Percentiles rank a stretch among this genome's conserved stretches.
Evolutionary conservation across 163 green algal genomes (phyloP).

Genomic region (Scenedesmus sp.): DNA sequence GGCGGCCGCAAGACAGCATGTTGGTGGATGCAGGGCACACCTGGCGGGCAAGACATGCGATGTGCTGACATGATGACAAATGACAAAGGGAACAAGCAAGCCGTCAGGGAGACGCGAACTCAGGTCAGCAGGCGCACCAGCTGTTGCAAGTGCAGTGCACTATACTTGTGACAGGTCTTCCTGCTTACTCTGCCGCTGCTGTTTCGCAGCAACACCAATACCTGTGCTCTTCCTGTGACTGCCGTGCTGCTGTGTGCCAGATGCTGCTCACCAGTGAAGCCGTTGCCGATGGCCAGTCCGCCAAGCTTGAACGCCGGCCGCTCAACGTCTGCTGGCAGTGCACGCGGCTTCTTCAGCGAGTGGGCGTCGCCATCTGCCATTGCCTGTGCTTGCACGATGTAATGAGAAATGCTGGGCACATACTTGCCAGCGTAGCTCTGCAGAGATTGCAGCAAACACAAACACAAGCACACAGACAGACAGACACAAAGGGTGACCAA

Average conservation of each 20-base stretch:
- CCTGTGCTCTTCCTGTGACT: neutral
- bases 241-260: neutral
- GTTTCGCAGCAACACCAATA: neutral
- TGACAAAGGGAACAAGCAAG: neutral
- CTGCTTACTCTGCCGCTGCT: neutral
- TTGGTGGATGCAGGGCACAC: neutral
- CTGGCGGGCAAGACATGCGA: no score
- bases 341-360: constrained; percentile 51
- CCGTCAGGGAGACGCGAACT: neutral
- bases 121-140: neutral
- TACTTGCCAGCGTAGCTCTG: constrained; percentile 69
- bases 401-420: constrained; percentile 71
- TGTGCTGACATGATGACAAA: neutral
- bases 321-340: constrained; percentile 53
- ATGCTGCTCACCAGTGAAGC: constrained; percentile 67
- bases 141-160: neutral
- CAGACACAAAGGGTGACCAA: neutral
- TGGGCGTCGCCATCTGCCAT: constrained; percentile 50
- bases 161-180: no score
- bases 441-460: neutral
- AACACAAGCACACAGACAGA: neutral
- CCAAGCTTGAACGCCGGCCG: constrained; percentile 65
- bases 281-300: constrained; percentile 68
- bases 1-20: no score
- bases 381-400: constrained; percentile 65